A percentile compares a stretch with the other conserved stretches of the same genome.
Evolutionary conservation across 352 stramenopile genomes (phyloP).

Genomic region (Phytophthora ramorum): DNA sequence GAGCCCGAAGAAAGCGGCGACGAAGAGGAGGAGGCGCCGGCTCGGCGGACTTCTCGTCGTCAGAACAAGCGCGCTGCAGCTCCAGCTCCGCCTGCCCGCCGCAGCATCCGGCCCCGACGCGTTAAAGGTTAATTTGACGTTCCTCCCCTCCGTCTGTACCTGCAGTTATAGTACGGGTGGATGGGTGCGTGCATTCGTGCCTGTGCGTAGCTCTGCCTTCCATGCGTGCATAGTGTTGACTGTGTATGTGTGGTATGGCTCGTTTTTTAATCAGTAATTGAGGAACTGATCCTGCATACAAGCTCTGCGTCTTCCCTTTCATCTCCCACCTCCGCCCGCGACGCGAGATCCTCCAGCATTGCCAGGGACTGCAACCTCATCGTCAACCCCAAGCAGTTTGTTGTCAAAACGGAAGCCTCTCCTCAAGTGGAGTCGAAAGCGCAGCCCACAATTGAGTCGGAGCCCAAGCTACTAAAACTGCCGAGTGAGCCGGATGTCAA

Average conservation of each 20-base stretch:
- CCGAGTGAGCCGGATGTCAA: not conserved
- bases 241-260: conserved; percentile 53
- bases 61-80: conserved; percentile 38
- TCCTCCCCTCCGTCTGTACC: conserved; percentile 35
- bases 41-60: conserved; percentile 33
- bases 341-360: conserved; percentile 27
- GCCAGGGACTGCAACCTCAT: conserved; percentile 16
- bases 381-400: conserved; percentile 7
- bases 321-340: conserved; percentile 23
- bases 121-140: conserved; percentile 75
- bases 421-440: conserved; percentile 5
- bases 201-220: conserved; percentile 44
- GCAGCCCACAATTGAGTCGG: not conserved
- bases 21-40: conserved; percentile 25
- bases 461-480: not conserved
- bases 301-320: conserved; percentile 44
- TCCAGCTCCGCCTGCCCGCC: conserved; percentile 22
- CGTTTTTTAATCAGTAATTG: conserved; percentile 66
- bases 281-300: conserved; percentile 49
- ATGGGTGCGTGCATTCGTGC: conserved; percentile 41
- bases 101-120: conserved; percentile 50
- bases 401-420: conserved; percentile 13
- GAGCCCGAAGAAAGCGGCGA: conserved; percentile 34
- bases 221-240: conserved; percentile 56
- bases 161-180: conserved; percentile 41